Evolutionary conservation across 805 yeast species (phyloP).

Genomic region (Novakomyces olei): DNA sequence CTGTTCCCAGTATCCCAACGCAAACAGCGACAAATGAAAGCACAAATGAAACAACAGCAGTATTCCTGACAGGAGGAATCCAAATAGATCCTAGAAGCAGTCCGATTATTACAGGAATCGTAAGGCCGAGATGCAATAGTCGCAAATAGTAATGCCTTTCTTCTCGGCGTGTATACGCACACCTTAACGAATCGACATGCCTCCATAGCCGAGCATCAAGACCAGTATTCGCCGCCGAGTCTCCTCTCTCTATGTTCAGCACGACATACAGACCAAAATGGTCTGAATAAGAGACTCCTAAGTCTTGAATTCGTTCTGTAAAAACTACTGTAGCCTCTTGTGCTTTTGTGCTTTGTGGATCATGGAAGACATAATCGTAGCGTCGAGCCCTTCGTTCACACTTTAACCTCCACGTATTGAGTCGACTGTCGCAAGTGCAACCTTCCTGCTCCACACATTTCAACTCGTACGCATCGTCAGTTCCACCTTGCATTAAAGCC

Average conservation of each 20-base stretch:
- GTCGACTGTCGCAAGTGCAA: conserved; percentile 66
- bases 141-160: conserved; percentile 46
- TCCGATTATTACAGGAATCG: conserved; percentile 31
- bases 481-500: conserved; percentile 14
- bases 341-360: conserved; percentile 29
- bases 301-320: conserved; percentile 38
- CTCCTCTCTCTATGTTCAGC: conserved; percentile 7
- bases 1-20: conserved; percentile 30
- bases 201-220: too few relatives aligned
- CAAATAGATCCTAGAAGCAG: conserved; percentile 19
- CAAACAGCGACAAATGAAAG: conserved; percentile 42
- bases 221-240: conserved; percentile 25
- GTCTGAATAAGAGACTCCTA: conserved; percentile 50
- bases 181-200: too few relatives aligned
- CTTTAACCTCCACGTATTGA: conserved; percentile 61
- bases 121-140: conserved; percentile 34
- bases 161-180: conserved; percentile 29
- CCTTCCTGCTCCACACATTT: conserved; percentile 57
- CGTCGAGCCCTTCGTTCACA: conserved; percentile 36
- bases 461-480: conserved; percentile 27
- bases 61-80: conserved; percentile 36
- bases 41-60: conserved; percentile 29
- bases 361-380: conserved; percentile 72
- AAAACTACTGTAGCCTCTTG: conserved; percentile 49
- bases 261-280: conserved; percentile 49